Evolutionary conservation across 148 eudicot genomes (phyloP).

Genomic region (Bassia scoparia): DNA sequence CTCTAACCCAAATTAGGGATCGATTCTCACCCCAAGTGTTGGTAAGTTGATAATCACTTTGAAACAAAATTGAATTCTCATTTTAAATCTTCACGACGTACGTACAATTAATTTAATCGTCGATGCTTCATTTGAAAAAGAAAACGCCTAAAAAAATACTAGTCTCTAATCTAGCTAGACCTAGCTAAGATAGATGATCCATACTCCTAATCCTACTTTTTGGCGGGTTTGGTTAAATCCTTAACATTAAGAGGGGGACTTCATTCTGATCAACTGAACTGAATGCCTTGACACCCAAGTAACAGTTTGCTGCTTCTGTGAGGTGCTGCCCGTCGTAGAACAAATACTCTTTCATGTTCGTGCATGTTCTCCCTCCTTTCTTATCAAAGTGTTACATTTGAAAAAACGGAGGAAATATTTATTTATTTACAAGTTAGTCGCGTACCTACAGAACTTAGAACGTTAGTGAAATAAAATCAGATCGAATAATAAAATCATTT

Average conservation of each 20-base stretch:
- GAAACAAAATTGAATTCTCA: too few species aligned
- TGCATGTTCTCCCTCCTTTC: constrained; percentile 21
- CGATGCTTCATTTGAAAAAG: too few species aligned
- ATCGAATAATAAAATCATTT: too few species aligned
- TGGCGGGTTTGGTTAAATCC: neutral
- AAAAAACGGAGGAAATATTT: too few species aligned
- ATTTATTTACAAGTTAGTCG: too few species aligned
- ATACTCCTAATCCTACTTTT: neutral
- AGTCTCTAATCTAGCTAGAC: neutral
- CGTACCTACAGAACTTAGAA: too few species aligned
- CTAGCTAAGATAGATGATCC: neutral
- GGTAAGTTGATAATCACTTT: too few species aligned
- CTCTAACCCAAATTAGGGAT: too few species aligned
- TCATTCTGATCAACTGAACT: neutral
- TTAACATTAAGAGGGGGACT: constrained; percentile 11
- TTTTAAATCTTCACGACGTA: too few species aligned
- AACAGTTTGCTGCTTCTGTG: constrained; percentile 27
- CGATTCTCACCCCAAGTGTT: too few species aligned
- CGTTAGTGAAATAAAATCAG: too few species aligned
- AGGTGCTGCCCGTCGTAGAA: constrained; percentile 38
- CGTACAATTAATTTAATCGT: neutral
- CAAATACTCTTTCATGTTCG: constrained; percentile 20
- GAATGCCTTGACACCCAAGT: constrained; percentile 12
- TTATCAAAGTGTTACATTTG: too few species aligned
- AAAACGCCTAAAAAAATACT: neutral